Percentiles rank a stretch among this genome's conserved stretches.
These are phyloP conservation scores for Neoboletus magnificus DNA, from an alignment of 768 basidiomycete species.

Conservation along the genomic window DNA sequence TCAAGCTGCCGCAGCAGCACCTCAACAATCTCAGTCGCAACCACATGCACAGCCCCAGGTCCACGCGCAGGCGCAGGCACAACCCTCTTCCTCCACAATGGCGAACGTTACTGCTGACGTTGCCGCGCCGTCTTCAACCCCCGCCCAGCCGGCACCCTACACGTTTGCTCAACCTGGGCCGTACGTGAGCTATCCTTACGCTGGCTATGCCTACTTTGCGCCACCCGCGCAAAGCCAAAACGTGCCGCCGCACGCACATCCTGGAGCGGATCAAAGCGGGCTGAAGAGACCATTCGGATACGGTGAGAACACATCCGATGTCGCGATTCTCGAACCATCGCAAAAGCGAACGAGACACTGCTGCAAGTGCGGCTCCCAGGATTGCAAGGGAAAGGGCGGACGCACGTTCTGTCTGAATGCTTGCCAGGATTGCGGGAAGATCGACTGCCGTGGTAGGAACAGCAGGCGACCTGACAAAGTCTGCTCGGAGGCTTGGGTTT, in stretches of 20 bases:
- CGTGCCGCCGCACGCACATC: conserved; percentile 23
- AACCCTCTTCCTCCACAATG: conserved; percentile 22
- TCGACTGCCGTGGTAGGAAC: conserved; percentile 75
- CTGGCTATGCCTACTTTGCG: conserved; percentile 32
- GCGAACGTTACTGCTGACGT: conserved; percentile 18
- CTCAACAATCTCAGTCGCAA: conserved; percentile 26
- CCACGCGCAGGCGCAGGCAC: conserved; percentile 16
- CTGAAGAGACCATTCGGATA: conserved; percentile 30
- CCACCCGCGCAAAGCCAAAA: conserved; percentile 20
- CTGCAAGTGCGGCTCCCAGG: conserved; percentile 76
- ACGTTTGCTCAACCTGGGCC: conserved; percentile 29
- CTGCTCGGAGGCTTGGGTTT: conserved; percentile 57
- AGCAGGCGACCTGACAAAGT: conserved; percentile 73
- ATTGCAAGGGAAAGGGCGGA: conserved; percentile 83
- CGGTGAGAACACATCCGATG: conserved; percentile 22
- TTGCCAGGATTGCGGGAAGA: conserved; percentile 81
- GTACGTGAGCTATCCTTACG: conserved; percentile 38
- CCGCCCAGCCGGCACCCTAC: conserved; percentile 29
- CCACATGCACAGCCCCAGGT: conserved; percentile 14
- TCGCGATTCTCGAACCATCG: conserved; percentile 36
- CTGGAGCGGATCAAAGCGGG: conserved; percentile 25
- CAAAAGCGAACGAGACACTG: conserved; percentile 73
- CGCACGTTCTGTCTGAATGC: conserved; percentile 67
- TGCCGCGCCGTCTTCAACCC: conserved; percentile 15
- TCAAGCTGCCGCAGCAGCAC: conserved; percentile 14